phyloP scores from a whole-genome alignment of 2,329 filamentous ascomycete species.

The Aureobasidium melanogenum region DNA sequence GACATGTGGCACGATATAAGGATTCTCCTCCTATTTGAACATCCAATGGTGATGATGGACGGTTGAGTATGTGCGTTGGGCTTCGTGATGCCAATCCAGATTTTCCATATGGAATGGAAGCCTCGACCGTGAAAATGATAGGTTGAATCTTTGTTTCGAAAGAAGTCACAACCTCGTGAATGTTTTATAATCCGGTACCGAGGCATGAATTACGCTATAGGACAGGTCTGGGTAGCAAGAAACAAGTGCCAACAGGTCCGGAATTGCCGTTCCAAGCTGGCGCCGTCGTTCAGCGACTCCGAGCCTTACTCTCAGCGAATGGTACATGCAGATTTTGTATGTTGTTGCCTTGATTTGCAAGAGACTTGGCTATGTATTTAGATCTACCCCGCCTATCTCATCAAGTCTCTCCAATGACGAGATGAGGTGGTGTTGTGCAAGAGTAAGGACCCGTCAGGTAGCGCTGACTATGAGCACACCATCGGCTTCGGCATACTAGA shows the following conservation, averaged over 20 bases:
- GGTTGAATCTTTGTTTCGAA: not conserved
- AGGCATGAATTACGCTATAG: not conserved
- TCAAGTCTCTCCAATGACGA: not conserved
- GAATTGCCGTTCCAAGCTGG: not conserved
- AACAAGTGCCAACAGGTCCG: not conserved
- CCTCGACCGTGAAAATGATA: not conserved
- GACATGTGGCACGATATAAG: not conserved
- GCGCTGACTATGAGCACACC: not conserved
- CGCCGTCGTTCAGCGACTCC: not conserved
- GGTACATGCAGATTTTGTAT: not conserved
- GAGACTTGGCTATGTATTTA: not conserved
- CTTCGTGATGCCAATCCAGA: not conserved
- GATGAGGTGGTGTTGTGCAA: not conserved
- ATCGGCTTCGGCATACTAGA: not conserved
- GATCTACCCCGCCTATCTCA: not conserved
- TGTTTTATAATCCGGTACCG: not conserved
- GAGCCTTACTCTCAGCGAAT: not conserved
- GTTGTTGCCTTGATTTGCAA: not conserved
- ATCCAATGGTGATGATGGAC: too few relatives aligned
- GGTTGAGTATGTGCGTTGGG: not conserved
- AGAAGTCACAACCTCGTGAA: not conserved
- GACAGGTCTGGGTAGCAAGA: not conserved
- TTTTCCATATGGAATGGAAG: not conserved
- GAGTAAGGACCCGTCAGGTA: not conserved
- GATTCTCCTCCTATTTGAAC: not conserved